Conservation (phyloP, 2,329 filamentous ascomycete genomes). For the Neocatenulostroma microsporum region DNA sequence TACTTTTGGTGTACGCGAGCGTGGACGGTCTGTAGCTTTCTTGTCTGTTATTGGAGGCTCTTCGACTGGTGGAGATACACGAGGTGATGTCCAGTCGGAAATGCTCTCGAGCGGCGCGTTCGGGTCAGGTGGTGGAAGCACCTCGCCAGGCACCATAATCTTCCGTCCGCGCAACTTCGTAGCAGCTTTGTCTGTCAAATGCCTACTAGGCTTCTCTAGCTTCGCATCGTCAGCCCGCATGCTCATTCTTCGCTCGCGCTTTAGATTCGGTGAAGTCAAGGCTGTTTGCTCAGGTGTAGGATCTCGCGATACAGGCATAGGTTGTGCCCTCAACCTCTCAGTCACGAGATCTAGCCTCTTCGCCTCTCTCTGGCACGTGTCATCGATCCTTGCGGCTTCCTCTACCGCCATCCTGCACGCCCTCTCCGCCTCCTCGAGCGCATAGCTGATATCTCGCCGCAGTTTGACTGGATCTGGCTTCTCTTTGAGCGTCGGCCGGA, state of each 20-base stretch:
- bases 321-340: constrained; percentile 54
- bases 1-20: constrained; percentile 31
- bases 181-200: constrained; percentile 25
- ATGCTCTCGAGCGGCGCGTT: constrained; percentile 31
- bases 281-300: constrained; percentile 42
- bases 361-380: constrained; percentile 32
- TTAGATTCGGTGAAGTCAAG: constrained; percentile 28
- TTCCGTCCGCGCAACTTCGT: constrained; percentile 29
- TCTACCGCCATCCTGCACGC: constrained; percentile 30
- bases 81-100: constrained; percentile 34
- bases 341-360: constrained; percentile 52
- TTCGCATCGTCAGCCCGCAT: constrained; percentile 21
- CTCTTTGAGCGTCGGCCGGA: constrained; percentile 43
- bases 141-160: constrained; percentile 38
- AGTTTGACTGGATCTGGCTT: constrained; percentile 47
- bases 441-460: constrained; percentile 50
- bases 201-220: constrained; percentile 19
- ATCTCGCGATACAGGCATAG: constrained; percentile 53
- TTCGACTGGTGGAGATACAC: constrained; percentile 27
- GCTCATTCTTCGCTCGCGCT: constrained; percentile 25
- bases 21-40: constrained; percentile 20
- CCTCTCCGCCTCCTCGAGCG: constrained; percentile 31
- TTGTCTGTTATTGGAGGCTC: constrained; percentile 18
- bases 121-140: constrained; percentile 38
- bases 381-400: constrained; percentile 27